These are phyloP conservation scores for Chlorella vulgaris DNA, from an alignment of 139 green algal species.

Conservation along the genomic window DNA sequence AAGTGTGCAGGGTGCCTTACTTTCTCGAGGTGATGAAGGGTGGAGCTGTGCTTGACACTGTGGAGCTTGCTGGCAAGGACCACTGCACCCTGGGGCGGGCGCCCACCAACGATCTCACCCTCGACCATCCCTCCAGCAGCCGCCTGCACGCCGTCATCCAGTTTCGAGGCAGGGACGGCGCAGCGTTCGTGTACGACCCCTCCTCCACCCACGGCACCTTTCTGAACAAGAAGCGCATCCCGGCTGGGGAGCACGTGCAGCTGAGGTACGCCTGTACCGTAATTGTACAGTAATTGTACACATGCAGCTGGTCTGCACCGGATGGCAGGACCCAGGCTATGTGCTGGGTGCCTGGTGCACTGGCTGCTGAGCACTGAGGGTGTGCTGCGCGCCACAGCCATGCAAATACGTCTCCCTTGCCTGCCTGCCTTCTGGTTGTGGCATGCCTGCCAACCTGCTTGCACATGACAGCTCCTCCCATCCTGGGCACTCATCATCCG, in stretches of 20 bases:
- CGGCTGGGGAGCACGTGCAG: conserved; percentile 56
- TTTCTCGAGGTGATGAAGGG: conserved; percentile 73
- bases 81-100: conserved; percentile 73
- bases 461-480: too few species aligned
- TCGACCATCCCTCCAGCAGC: neutral
- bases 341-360: too few species aligned
- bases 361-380: too few species aligned
- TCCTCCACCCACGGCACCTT: conserved; percentile 89
- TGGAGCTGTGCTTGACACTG: conserved; percentile 57
- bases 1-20: conserved; percentile 59
- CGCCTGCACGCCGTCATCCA: conserved; percentile 73
- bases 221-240: conserved; percentile 87
- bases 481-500: too few species aligned
- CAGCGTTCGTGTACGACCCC: conserved; percentile 85
- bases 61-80: conserved; percentile 39
- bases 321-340: too few species aligned
- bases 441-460: too few species aligned
- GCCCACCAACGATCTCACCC: conserved; percentile 52
- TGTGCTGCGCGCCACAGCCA: too few species aligned
- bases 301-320: too few species aligned
- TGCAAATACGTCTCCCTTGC: too few species aligned
- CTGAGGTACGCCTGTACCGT: conserved; percentile 49
- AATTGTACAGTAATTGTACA: too few species aligned
- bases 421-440: neutral
- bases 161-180: conserved; percentile 56